Evolutionary conservation across 2,329 filamentous ascomycete genomes (phyloP).

Genomic region (Diplodia mutila): DNA sequence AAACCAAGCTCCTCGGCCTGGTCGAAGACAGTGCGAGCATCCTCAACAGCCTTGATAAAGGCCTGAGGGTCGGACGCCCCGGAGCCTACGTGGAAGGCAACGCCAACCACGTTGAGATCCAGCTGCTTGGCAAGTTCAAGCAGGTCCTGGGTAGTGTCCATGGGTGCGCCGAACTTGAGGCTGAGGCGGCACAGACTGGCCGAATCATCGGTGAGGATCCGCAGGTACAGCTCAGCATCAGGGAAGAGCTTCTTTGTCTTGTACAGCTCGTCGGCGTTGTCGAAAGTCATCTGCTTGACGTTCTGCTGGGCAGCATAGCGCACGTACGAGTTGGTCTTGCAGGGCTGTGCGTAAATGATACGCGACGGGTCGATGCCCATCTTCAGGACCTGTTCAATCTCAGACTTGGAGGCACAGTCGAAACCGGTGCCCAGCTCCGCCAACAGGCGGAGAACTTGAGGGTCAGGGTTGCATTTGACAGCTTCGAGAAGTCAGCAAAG

Average conservation of each 20-base stretch:
- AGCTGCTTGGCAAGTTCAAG: conserved; percentile 79
- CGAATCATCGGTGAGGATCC: conserved; percentile 95
- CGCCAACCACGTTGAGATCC: conserved; percentile 87
- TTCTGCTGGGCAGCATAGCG: conserved; percentile 82
- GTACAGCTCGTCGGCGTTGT: conserved; percentile 96
- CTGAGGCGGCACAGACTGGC: conserved; percentile 92
- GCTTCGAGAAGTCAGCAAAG: conserved; percentile 57
- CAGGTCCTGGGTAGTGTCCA: conserved; percentile 78
- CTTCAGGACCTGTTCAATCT: conserved; percentile 88
- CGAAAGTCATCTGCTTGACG: conserved; percentile 98
- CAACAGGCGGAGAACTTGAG: conserved; percentile 84
- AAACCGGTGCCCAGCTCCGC: conserved; percentile 90
- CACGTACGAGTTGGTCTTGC: conserved; percentile 98
- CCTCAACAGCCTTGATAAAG: conserved; percentile 87
- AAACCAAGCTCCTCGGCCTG: conserved; percentile 78
- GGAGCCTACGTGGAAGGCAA: conserved; percentile 97
- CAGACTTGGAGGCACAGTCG: conserved; percentile 96
- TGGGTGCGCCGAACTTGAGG: conserved; percentile 93
- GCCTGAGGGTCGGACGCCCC: conserved; percentile 92
- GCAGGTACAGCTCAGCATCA: conserved; percentile 85
- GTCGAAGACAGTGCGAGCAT: conserved; percentile 87
- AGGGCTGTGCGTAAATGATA: conserved; percentile 98
- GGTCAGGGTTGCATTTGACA: conserved; percentile 98
- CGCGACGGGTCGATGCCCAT: conserved; percentile 83
- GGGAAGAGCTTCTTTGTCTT: conserved; percentile 95